Conservation (phyloP, 148 eudicot species). For the Diospyros lotus region DNA sequence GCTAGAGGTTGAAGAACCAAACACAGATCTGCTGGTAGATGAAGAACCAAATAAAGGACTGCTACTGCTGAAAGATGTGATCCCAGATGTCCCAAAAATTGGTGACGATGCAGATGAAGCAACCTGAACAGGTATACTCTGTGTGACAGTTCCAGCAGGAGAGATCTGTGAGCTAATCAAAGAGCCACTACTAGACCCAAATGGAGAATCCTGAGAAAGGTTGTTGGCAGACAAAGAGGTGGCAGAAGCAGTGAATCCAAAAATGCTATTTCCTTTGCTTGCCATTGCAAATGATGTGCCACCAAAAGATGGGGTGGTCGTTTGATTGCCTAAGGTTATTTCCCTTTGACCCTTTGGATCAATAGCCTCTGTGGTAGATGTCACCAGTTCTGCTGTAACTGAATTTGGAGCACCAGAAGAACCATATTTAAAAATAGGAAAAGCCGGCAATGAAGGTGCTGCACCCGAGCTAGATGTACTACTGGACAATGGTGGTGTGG, state of each 20-base stretch:
- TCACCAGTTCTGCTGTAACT: conserved; percentile 18
- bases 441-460: conserved; percentile 21
- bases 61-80: conserved; percentile 21
- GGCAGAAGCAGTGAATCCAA: conserved; percentile 33
- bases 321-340: conserved; percentile 23
- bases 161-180: conserved; percentile 23
- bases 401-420: conserved; percentile 28
- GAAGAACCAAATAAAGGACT: conserved; percentile 27
- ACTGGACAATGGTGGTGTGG: conserved; percentile 13
- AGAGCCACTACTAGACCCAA: conserved; percentile 22
- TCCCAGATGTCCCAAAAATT: conserved; percentile 25
- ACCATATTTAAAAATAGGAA: conserved; percentile 27
- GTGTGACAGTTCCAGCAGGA: conserved; percentile 18
- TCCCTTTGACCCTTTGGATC: conserved; percentile 23
- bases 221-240: conserved; percentile 21
- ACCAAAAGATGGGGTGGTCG: conserved; percentile 17
- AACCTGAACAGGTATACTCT: conserved; percentile 20
- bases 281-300: conserved; percentile 22
- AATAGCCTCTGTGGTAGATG: conserved; percentile 15
- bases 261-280: conserved; percentile 23
- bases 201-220: conserved; percentile 28
- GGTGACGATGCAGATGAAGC: conserved; percentile 24
- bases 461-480: conserved; percentile 16
- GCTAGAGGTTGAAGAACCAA: conserved; percentile 21
- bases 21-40: conserved; percentile 7